A percentile compares a stretch with the other conserved stretches of the same genome.
Evolutionary conservation across 2,329 filamentous ascomycete species (phyloP).

Genomic region (Colletotrichum lindemuthianum): DNA sequence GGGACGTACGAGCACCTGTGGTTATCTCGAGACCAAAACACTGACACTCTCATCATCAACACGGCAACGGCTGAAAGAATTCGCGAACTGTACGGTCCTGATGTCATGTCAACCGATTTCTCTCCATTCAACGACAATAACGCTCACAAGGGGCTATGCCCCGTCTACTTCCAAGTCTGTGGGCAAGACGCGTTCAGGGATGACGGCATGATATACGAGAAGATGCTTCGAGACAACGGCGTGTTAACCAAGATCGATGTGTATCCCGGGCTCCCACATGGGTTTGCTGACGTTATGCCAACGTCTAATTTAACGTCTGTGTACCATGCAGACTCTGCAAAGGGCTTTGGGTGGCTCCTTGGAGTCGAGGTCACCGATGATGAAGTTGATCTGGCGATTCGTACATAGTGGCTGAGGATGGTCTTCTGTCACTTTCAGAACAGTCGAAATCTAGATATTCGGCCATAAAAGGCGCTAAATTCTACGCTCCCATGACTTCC

Average conservation of each 20-base stretch:
- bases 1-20: conserved; percentile 51
- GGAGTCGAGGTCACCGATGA: conserved; percentile 1
- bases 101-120: conserved; percentile 42
- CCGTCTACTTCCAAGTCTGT: conserved; percentile 57
- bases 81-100: conserved; percentile 42
- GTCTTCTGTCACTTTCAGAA: neutral
- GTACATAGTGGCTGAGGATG: neutral
- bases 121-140: conserved; percentile 46
- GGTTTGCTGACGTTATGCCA: conserved; percentile 20
- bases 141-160: conserved; percentile 50
- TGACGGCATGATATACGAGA: conserved; percentile 58
- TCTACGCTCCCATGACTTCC: too few species aligned
- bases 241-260: conserved; percentile 23
- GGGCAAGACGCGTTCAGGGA: conserved; percentile 60
- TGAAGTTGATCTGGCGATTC: neutral
- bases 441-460: too few species aligned
- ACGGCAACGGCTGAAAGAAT: conserved; percentile 40
- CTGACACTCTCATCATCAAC: conserved; percentile 47
- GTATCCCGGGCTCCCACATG: conserved; percentile 27
- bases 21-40: conserved; percentile 53
- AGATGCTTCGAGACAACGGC: conserved; percentile 33
- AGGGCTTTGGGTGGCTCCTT: conserved; percentile 16
- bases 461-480: too few species aligned
- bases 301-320: neutral
- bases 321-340: conserved; percentile 11